Evolutionary conservation across 2,329 filamentous ascomycete species (phyloP).

Genomic region (Aspergillus candidus): DNA sequence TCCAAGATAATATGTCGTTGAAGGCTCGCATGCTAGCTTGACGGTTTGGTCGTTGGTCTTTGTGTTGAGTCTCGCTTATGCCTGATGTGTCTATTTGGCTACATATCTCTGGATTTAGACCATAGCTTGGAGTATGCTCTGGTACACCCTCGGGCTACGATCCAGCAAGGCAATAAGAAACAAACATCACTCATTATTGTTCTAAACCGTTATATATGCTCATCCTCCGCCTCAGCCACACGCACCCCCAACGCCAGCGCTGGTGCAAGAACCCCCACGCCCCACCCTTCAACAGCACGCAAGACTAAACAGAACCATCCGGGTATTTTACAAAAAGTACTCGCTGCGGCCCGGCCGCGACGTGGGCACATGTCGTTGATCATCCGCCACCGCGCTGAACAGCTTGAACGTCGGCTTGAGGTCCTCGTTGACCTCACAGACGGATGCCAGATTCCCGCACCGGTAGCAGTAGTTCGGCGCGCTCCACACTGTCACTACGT

Average conservation of each 20-base stretch:
- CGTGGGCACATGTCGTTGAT: conserved; percentile 41
- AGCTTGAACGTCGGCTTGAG: conserved; percentile 77
- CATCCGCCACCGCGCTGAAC: conserved; percentile 43
- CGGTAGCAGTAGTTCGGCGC: conserved; percentile 95
- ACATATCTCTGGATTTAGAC: too few species aligned
- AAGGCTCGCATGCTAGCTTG: too few species aligned
- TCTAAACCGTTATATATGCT: conserved; percentile 34
- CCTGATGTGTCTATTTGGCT: too few species aligned
- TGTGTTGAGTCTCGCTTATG: too few species aligned
- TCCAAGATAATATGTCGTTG: too few species aligned
- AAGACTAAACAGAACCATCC: conserved; percentile 5
- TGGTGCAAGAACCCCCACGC: conserved; percentile 22
- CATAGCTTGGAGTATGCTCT: too few species aligned
- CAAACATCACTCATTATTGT: conserved; percentile 26
- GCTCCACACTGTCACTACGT: conserved; percentile 76
- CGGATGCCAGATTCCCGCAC: conserved; percentile 83
- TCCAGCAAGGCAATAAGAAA: conserved; percentile 6
- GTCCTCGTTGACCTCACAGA: conserved; percentile 84
- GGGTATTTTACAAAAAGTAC: conserved; percentile 41
- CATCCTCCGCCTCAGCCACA: conserved; percentile 15
- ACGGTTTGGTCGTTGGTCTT: too few species aligned
- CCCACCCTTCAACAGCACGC: conserved; percentile 6
- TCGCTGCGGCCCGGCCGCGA: conserved; percentile 43
- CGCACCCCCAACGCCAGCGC: conserved; percentile 30
- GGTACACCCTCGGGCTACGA: neutral